Base-by-base conservation (phyloP, 164 flowering plant genomes). In the Vitis vinifera region DNA sequence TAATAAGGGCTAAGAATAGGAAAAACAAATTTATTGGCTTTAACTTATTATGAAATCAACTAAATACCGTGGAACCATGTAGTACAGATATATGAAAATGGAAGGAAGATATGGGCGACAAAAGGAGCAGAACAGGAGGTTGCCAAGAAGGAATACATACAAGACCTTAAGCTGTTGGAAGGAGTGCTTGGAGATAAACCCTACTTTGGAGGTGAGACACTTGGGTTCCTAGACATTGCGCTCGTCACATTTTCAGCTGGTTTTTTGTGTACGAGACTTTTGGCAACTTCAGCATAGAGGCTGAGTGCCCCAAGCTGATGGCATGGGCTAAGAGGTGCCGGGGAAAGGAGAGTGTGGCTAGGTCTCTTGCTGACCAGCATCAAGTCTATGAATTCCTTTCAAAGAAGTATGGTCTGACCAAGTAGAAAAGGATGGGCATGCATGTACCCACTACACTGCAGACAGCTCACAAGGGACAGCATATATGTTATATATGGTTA, bases 101-200 rank as follows among this genome's bases (percentile, higher is more conserved):
- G 27, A 23, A 23, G 62, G 78, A 71, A 31, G n/a, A n/a, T n/a
- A n/a, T n/a, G n/a, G n/a, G n/a, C n/a, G n/a, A n/a, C n/a, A n/a
- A n/a, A n/a, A n/a, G n/a, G n/a, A n/a, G n/a, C n/a, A n/a, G n/a
- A n/a, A n/a, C n/a, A n/a, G n/a, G n/a, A n/a, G n/a, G n/a, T n/a
- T n/a, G n/a, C n/a, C n/a, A n/a, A n/a, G 27, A 23, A 23, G 62
- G 78, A 71, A 31, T 12, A 65, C 6, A 23, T 75, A 31, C 68
- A 66, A 10, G 1, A 4, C 27, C 27, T 59, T 55, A 72, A 59
- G 44, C 14, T 31, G 23, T 10, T 72, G 11, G 75, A 72, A 60
- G 69, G 50, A 7, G 75, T 65, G 75, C 72, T 74, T 17, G 77
- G 73, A 2, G 77, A 68, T 10, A 69, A 69, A 65, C 59, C 37